These are phyloP conservation scores for Microdochium bolleyi DNA, from an alignment of 2,329 filamentous ascomycete genomes.

Conservation along the genomic window DNA sequence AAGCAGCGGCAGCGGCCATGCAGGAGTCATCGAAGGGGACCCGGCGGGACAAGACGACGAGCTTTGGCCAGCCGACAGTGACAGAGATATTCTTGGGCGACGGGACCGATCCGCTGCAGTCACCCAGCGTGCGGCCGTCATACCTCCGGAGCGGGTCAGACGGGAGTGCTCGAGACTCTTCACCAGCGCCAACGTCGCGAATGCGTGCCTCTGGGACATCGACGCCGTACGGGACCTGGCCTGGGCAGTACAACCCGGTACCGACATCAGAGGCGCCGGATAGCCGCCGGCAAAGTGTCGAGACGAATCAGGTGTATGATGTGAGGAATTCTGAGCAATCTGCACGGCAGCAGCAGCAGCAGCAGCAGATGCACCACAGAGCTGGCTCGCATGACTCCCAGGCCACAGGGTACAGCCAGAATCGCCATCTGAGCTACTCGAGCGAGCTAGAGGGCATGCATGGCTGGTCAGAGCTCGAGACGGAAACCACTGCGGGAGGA, in stretches of 20 bases:
- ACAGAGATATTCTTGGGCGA: slow-evolving; percentile 35
- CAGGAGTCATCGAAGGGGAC: slow-evolving; percentile 22
- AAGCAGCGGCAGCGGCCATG: slow-evolving; percentile 24
- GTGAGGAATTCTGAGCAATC: slow-evolving; percentile 9
- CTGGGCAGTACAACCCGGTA: slow-evolving; percentile 8
- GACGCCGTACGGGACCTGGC: slow-evolving; percentile 11
- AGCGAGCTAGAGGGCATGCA: slow-evolving; percentile 28
- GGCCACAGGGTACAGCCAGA: slow-evolving; percentile 22
- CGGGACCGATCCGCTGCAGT: slow-evolving; percentile 27
- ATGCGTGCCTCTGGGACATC: slow-evolving; percentile 9
- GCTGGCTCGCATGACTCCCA: slow-evolving; percentile 24
- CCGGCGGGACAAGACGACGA: slow-evolving; percentile 24
- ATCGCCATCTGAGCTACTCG: slow-evolving; percentile 32
- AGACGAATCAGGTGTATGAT: slow-evolving; percentile 16
- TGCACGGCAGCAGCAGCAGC: slow-evolving; percentile 3
- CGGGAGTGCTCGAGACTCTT: slow-evolving; percentile 7
- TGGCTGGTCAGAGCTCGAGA: slow-evolving; percentile 30
- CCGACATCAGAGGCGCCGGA: slow-evolving; percentile 10
- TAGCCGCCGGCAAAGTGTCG: slow-evolving; percentile 17
- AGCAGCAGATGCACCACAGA: slow-evolving; percentile 17
- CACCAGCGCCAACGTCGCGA: slow-evolving; percentile 11
- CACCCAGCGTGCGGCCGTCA: slow-evolving; percentile 14
- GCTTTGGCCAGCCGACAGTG: slow-evolving; percentile 27
- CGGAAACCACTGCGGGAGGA: slow-evolving; percentile 21
- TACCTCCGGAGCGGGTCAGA: slow-evolving; percentile 11